Percentiles rank a stretch among this genome's conserved stretches.
These are phyloP conservation scores for Moesziomyces aphidis DNA, from an alignment of 1,284 basidiomycete genomes.

Conservation along the genomic window DNA sequence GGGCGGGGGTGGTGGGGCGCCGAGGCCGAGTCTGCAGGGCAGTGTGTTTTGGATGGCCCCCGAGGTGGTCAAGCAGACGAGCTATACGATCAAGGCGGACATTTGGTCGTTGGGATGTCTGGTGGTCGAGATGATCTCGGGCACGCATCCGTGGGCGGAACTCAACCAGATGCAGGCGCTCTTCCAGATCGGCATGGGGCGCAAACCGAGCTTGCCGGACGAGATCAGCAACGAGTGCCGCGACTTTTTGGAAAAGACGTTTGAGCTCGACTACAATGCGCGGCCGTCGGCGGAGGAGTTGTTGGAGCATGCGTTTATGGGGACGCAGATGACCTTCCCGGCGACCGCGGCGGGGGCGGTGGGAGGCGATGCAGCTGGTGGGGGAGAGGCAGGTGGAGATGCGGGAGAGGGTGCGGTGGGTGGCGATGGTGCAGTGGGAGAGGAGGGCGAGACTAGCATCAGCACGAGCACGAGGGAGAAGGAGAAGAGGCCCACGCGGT, in stretches of 20 bases:
- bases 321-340: slow-evolving; percentile 34
- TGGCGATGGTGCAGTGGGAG: slow-evolving; percentile 1
- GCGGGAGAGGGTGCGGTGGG: not conserved
- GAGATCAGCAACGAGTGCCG: slow-evolving; percentile 59
- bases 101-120: slow-evolving; percentile 99
- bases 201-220: slow-evolving; percentile 57
- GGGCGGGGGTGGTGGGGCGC: slow-evolving; percentile 66
- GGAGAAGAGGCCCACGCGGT: slow-evolving; percentile 14
- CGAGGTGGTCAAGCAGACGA: slow-evolving; percentile 95
- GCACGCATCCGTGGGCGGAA: slow-evolving; percentile 95
- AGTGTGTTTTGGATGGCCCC: slow-evolving; percentile 86
- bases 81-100: slow-evolving; percentile 93
- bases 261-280: slow-evolving; percentile 61
- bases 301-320: slow-evolving; percentile 61
- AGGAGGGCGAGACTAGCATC: slow-evolving; percentile 4
- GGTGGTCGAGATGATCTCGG: slow-evolving; percentile 98
- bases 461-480: slow-evolving; percentile 22
- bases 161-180: slow-evolving; percentile 87
- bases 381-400: not conserved
- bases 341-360: not conserved
- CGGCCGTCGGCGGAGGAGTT: slow-evolving; percentile 59
- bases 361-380: slow-evolving; percentile 4
- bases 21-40: slow-evolving; percentile 92
- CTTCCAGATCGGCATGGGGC: slow-evolving; percentile 63
- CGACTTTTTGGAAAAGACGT: slow-evolving; percentile 61